Conservation (phyloP, 192 early-diverging fungal species). For the Podila epicladia region DNA sequence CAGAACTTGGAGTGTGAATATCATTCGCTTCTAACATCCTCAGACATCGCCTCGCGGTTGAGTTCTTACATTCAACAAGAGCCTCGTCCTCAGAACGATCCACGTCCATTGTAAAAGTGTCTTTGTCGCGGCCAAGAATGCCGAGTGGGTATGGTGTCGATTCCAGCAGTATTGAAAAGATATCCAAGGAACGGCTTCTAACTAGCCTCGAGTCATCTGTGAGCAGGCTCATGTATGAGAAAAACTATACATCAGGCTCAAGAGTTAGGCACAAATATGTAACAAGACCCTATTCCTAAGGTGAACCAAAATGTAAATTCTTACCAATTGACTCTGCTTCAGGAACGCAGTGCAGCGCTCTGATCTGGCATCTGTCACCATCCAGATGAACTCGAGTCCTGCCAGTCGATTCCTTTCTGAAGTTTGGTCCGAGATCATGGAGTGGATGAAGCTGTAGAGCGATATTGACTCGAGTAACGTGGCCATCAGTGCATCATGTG, state of each 20-base stretch:
- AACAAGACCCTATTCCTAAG: too few species aligned
- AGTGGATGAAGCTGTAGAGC: constrained; percentile 43
- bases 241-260: constrained; percentile 10
- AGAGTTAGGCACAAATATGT: neutral
- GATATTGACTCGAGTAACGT: constrained; percentile 48
- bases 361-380: constrained; percentile 41
- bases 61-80: constrained; percentile 21
- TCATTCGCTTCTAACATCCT: neutral
- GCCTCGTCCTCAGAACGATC: constrained; percentile 30
- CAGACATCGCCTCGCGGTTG: neutral
- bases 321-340: constrained; percentile 52
- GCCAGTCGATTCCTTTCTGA: constrained; percentile 48
- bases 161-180: constrained; percentile 53
- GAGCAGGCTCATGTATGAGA: constrained; percentile 44
- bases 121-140: constrained; percentile 18
- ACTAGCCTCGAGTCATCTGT: constrained; percentile 50
- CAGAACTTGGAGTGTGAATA: neutral
- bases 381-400: constrained; percentile 59
- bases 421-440: constrained; percentile 35
- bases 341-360: constrained; percentile 49
- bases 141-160: constrained; percentile 49
- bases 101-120: constrained; percentile 23
- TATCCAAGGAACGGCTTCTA: constrained; percentile 54
- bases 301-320: neutral
- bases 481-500: constrained; percentile 41